Conservation (phyloP, 1,139 yeast genomes). For the Maudiozyma humilis region DNA sequence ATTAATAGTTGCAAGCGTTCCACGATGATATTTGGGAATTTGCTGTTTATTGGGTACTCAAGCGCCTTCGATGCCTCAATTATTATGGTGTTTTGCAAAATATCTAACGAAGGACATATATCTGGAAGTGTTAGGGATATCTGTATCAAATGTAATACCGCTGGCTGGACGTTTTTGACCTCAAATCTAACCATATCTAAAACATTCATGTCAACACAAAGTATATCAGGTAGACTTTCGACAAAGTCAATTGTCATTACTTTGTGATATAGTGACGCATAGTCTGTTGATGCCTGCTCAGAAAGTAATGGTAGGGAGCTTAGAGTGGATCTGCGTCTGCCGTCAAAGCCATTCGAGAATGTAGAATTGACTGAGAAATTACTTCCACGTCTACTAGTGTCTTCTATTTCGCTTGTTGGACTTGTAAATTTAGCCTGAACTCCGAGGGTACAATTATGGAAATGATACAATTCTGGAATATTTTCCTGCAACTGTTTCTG, state of each 20-base stretch:
- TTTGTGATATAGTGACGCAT: slow-evolving; percentile 11
- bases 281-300: not conserved
- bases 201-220: slow-evolving; percentile 13
- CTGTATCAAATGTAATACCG: slow-evolving; percentile 9
- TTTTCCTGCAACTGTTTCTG: not conserved
- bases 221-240: slow-evolving; percentile 8
- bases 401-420: slow-evolving; percentile 15
- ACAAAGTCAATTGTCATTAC: slow-evolving; percentile 9
- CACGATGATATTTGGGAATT: slow-evolving; percentile 11
- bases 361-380: slow-evolving; percentile 11
- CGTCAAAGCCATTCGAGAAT: not conserved
- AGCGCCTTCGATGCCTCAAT: slow-evolving; percentile 8
- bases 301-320: slow-evolving; percentile 7
- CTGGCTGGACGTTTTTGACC: slow-evolving; percentile 7
- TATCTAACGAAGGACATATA: not conserved
- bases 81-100: not conserved
- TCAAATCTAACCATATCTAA: slow-evolving; percentile 13
- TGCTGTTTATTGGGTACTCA: slow-evolving; percentile 13
- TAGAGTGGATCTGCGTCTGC: slow-evolving; percentile 14
- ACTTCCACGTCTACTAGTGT: slow-evolving; percentile 18
- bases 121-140: slow-evolving; percentile 4
- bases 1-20: slow-evolving; percentile 13
- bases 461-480: slow-evolving; percentile 2
- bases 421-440: slow-evolving; percentile 21
- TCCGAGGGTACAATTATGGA: slow-evolving; percentile 18